These are phyloP conservation scores for Kodamaea anthophila DNA, from an alignment of 1,139 yeast genomes.

Conservation along the genomic window DNA sequence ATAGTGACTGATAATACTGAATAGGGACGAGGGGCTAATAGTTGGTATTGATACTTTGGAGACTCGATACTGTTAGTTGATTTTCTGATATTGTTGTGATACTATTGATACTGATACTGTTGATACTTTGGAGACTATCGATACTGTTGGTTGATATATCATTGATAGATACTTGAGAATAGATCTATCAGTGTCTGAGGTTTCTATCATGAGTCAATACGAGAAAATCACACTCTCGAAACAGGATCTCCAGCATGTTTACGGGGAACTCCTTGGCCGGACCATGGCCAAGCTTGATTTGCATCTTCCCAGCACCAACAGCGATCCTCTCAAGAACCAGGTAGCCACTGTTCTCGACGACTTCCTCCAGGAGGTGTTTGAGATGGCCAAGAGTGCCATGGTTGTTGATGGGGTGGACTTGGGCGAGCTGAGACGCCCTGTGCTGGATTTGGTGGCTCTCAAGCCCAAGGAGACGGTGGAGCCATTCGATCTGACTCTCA, in stretches of 20 bases:
- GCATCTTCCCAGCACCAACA: slow-evolving; percentile 41
- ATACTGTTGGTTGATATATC: no score
- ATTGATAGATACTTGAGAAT: no score
- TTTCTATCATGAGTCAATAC: no score
- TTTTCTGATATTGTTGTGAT: no score
- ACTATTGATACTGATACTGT: no score
- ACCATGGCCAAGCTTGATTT: slow-evolving; percentile 39
- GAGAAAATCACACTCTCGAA: slow-evolving; percentile 39
- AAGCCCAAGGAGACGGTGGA: slow-evolving; percentile 39
- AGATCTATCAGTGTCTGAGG: no score
- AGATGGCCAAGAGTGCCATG: slow-evolving; percentile 44
- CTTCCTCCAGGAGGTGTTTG: slow-evolving; percentile 44
- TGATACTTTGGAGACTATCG: no score
- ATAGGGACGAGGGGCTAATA: no score
- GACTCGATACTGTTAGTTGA: no score
- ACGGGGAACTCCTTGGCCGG: slow-evolving; percentile 33
- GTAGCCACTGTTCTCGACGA: slow-evolving; percentile 40
- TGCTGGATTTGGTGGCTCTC: slow-evolving; percentile 24
- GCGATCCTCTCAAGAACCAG: slow-evolving; percentile 41
- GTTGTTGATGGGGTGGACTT: slow-evolving; percentile 43
- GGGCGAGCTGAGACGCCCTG: slow-evolving; percentile 7
- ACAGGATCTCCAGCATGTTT: slow-evolving; percentile 47
- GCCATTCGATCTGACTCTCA: slow-evolving; percentile 57
- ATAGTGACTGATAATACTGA: no score
- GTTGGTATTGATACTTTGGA: no score